A percentile compares a stretch with the other conserved stretches of the same genome.
These are phyloP conservation scores for Sclerotinia trifoliorum DNA, from an alignment of 2,329 filamentous ascomycete genomes.

Conservation along the genomic window DNA sequence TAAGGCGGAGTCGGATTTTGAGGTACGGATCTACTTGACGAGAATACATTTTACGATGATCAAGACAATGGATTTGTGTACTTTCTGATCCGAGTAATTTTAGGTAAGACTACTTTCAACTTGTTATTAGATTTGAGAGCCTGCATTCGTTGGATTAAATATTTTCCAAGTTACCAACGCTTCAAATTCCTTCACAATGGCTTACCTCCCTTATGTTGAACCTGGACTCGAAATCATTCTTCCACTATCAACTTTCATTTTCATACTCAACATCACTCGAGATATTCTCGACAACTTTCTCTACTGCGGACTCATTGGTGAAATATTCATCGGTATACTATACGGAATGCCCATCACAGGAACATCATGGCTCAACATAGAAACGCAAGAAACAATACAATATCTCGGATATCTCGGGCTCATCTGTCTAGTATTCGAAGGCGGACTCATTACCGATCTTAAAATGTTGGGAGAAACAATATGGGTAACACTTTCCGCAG, in stretches of 20 bases:
- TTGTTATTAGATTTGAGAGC: not conserved
- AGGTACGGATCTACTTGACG: conserved; percentile 7
- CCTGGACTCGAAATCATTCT: conserved; percentile 14
- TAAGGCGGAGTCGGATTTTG: not conserved
- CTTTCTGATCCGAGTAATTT: not conserved
- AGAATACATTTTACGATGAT: not conserved
- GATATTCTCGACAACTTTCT: conserved; percentile 13
- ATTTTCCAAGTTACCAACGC: not conserved
- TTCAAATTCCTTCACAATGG: not conserved
- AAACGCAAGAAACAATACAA: conserved; percentile 17
- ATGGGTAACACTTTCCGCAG: conserved; percentile 11
- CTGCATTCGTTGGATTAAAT: not conserved
- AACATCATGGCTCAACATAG: not conserved
- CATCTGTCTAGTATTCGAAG: conserved; percentile 21
- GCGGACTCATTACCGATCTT: conserved; percentile 18
- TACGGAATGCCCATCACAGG: conserved; percentile 15
- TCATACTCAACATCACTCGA: conserved; percentile 17
- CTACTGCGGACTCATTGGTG: conserved; percentile 21
- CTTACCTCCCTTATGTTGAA: conserved; percentile 19
- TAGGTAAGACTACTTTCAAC: not conserved
- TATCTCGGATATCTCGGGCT: conserved; percentile 19
- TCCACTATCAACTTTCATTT: conserved; percentile 9
- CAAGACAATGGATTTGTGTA: not conserved
- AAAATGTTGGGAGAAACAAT: conserved; percentile 10
- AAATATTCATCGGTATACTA: conserved; percentile 16